A percentile compares a stretch with the other conserved stretches of the same genome.
phyloP scores from a whole-genome alignment of 164 flowering plant species.

The Nelumbo lutea region DNA sequence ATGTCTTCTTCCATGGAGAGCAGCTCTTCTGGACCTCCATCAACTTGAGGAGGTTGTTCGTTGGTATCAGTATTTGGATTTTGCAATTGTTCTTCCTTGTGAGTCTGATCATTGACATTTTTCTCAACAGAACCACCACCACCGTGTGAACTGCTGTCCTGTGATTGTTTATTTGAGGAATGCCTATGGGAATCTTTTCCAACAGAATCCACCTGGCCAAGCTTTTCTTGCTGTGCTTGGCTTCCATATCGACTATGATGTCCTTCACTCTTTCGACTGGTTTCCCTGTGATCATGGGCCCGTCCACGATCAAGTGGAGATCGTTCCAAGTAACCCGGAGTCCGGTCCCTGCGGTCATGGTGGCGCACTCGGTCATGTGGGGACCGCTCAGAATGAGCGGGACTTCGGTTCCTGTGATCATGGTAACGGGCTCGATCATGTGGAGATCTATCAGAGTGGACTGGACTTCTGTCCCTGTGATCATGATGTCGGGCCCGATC shows the following conservation, averaged over 20 bases:
- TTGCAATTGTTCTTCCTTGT: constrained; percentile 31
- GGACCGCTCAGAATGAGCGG: constrained; percentile 33
- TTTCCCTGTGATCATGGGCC: constrained; percentile 31
- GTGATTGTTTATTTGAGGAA: constrained; percentile 32
- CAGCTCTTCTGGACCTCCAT: constrained; percentile 59
- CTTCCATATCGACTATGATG: constrained; percentile 25
- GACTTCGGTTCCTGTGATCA: constrained; percentile 36
- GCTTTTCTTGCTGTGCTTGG: constrained; percentile 52
- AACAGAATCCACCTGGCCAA: constrained; percentile 27
- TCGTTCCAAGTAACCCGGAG: constrained; percentile 31
- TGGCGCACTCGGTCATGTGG: constrained; percentile 39
- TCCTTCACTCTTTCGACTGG: constrained; percentile 43
- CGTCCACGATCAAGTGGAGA: constrained; percentile 43
- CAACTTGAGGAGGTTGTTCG: constrained; percentile 33
- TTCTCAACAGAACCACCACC: constrained; percentile 28
- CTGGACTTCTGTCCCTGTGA: constrained; percentile 23
- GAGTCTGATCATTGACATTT: constrained; percentile 21
- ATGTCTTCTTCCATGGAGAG: constrained; percentile 98
- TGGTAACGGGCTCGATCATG: constrained; percentile 29
- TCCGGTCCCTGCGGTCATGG: constrained; percentile 41
- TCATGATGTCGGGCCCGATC: constrained; percentile 21
- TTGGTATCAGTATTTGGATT: constrained; percentile 18
- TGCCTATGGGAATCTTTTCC: constrained; percentile 31
- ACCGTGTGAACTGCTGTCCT: constrained; percentile 21
- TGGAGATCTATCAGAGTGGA: constrained; percentile 38